Evolutionary conservation across 306 rosid species (phyloP).

Genomic region (Cicer cuneatum): DNA sequence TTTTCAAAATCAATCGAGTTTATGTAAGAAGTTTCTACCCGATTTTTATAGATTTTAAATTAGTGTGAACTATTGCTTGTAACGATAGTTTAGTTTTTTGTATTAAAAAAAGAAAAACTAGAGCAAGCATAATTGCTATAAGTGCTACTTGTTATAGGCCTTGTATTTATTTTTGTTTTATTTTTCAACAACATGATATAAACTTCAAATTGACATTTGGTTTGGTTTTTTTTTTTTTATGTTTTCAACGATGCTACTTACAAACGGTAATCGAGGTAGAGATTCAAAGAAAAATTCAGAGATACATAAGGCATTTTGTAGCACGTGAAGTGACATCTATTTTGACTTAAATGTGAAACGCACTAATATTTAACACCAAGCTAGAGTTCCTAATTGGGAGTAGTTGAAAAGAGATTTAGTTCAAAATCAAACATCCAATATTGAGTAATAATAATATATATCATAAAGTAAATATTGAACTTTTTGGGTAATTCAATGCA

Average conservation of each 20-base stretch:
- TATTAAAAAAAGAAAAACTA: no score
- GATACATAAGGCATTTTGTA: neutral
- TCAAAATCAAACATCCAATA: neutral
- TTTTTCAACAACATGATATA: constrained; percentile 43
- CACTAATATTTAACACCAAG: neutral
- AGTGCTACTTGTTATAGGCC: neutral
- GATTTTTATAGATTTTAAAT: no score
- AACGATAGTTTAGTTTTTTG: no score
- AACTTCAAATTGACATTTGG: constrained; percentile 24
- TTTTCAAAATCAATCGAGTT: no score
- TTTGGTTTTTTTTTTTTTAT: constrained; percentile 39
- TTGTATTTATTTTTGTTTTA: neutral
- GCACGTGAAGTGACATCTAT: constrained; percentile 28
- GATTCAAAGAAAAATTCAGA: neutral
- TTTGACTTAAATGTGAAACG: constrained; percentile 46
- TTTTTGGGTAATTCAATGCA: neutral
- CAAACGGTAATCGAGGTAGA: constrained; percentile 64
- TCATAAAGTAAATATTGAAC: neutral
- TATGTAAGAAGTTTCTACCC: no score
- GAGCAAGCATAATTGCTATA: constrained; percentile 3
- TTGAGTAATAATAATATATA: neutral
- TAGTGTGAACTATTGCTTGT: no score
- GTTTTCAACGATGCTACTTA: neutral
- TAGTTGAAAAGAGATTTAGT: constrained; percentile 21
- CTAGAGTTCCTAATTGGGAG: neutral